phyloP scores from a whole-genome alignment of 306 rosid species.

The Aeschynomene evenia region DNA sequence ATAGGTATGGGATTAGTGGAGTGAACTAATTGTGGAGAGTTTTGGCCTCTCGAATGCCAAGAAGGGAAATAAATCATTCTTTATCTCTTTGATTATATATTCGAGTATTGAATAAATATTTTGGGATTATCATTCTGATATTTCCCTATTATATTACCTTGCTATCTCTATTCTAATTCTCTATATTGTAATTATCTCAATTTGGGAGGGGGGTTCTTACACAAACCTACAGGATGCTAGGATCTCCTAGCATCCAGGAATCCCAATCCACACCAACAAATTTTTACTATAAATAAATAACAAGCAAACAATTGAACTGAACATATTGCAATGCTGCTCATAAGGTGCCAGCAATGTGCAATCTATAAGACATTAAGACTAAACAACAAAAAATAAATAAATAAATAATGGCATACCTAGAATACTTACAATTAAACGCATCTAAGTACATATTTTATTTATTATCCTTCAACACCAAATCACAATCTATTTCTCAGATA shows the following conservation, averaged over 20 bases:
- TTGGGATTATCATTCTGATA: no score
- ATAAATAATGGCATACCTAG: conserved; percentile 5
- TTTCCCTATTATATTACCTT: no score
- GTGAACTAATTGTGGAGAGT: no score
- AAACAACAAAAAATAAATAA: background rate
- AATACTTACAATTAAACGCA: conserved; percentile 31
- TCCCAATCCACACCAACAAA: conserved; percentile 22
- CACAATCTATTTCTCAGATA: conserved; percentile 30
- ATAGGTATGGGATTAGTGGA: no score
- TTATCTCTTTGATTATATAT: no score
- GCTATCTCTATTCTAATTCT: no score
- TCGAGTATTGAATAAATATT: no score
- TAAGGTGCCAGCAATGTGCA: conserved; percentile 9
- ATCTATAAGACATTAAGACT: background rate
- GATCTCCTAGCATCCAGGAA: background rate
- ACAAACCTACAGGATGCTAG: no score
- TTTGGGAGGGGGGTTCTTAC: no score
- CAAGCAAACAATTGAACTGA: conserved; percentile 11
- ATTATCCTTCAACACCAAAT: conserved; percentile 33
- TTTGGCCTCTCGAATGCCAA: no score
- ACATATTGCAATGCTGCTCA: conserved; percentile 1
- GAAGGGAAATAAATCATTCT: no score
- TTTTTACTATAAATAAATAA: conserved; percentile 11
- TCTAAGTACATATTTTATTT: conserved; percentile 17
- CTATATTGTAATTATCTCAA: no score